Percentiles rank a stretch among this genome's conserved stretches.
Conservation (phyloP, 2,329 filamentous ascomycete species). For the Rutstroemia sp. region DNA sequence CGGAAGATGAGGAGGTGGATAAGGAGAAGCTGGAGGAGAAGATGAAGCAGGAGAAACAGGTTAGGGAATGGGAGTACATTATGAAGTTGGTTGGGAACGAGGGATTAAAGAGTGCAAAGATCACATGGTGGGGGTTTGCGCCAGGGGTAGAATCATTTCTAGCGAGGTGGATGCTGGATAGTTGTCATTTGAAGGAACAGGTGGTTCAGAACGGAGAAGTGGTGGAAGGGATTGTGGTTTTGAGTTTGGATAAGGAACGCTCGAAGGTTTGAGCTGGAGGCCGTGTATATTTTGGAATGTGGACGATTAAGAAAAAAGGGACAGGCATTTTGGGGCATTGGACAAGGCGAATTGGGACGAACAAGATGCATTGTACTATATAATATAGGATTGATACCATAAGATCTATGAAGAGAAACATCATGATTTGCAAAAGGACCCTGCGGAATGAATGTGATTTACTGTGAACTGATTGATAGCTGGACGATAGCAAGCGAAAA, state of each 20-base stretch:
- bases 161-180: conserved; percentile 20
- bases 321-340: no score
- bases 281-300: no score
- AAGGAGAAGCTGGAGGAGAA: background rate
- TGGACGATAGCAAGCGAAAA: no score
- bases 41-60: conserved; percentile 4
- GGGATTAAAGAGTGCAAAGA: conserved; percentile 11
- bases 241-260: background rate
- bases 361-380: no score
- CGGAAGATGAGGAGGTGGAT: background rate
- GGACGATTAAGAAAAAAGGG: no score
- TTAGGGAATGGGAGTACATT: conserved; percentile 21
- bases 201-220: conserved; percentile 21
- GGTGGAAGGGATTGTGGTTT: conserved; percentile 12
- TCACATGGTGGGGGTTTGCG: conserved; percentile 23
- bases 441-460: no score
- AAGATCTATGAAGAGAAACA: no score
- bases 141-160: conserved; percentile 18
- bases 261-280: background rate
- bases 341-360: no score
- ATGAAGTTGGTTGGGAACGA: conserved; percentile 13
- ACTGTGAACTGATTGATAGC: no score
- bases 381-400: no score
- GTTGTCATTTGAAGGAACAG: conserved; percentile 18
- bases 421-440: no score